Conservation (phyloP, 148 eudicot species). For the Chenopodium berlandieri region DNA sequence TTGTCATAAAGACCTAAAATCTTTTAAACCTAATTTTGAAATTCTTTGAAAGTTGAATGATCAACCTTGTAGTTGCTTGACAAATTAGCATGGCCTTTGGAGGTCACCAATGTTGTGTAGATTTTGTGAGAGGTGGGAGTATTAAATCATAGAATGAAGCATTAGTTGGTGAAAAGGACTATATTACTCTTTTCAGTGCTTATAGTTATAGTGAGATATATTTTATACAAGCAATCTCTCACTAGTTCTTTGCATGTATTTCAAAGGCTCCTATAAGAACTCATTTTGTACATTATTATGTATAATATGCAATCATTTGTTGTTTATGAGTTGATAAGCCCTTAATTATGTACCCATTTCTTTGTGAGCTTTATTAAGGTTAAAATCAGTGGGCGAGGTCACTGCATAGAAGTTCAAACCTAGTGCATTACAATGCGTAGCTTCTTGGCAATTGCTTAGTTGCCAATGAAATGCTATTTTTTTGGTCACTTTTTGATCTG, state of each 20-base stretch:
- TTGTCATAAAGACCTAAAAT: background rate
- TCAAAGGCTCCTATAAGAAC: background rate
- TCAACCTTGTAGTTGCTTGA: background rate
- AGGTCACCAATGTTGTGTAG: background rate
- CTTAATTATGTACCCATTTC: background rate
- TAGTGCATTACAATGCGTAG: background rate
- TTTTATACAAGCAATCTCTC: background rate
- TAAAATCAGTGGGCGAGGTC: background rate
- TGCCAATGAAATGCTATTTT: too few relatives aligned
- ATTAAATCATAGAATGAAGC: too few relatives aligned
- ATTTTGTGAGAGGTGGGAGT: background rate
- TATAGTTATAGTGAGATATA: background rate
- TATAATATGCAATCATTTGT: background rate
- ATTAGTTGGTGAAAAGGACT: background rate
- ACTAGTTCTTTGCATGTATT: background rate
- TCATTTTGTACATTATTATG: background rate
- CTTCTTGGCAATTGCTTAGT: background rate
- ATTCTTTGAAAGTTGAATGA: background rate
- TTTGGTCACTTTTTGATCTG: too few relatives aligned
- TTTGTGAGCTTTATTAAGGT: background rate
- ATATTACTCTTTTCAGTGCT: background rate
- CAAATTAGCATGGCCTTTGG: too few relatives aligned
- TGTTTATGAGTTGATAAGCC: background rate
- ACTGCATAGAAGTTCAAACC: background rate
- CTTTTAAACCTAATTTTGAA: background rate